Evolutionary conservation across 2,329 filamentous ascomycete species (phyloP).

Genomic region (Hypoxylon sp.): DNA sequence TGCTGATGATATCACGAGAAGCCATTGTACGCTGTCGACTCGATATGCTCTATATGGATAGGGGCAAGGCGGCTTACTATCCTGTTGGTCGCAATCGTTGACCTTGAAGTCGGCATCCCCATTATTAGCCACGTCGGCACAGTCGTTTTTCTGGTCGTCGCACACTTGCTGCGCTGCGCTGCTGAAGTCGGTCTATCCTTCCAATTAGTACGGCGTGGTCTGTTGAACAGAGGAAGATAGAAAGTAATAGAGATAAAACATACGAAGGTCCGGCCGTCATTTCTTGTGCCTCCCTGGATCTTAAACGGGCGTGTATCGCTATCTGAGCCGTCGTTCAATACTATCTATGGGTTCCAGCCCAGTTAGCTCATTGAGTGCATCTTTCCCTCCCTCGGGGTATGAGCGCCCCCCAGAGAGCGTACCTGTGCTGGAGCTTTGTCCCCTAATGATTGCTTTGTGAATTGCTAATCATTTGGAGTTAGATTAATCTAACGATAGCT

Average conservation of each 20-base stretch:
- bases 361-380: neutral
- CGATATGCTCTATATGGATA: neutral
- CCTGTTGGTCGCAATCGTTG: constrained; percentile 63
- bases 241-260: constrained; percentile 39
- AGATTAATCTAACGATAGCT: constrained; percentile 3
- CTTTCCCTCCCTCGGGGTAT: neutral
- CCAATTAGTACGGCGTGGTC: neutral
- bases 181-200: constrained; percentile 58
- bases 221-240: neutral
- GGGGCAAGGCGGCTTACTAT: constrained; percentile 55
- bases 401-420: constrained; percentile 33
- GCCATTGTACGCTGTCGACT: neutral
- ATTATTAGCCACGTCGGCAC: constrained; percentile 54
- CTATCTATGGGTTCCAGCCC: constrained; percentile 22
- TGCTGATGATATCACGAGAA: neutral
- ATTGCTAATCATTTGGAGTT: constrained; percentile 52
- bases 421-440: constrained; percentile 57
- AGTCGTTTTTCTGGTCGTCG: constrained; percentile 66
- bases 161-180: constrained; percentile 62
- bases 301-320: constrained; percentile 58
- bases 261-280: constrained; percentile 62
- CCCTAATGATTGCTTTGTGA: constrained; percentile 58
- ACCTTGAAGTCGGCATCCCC: constrained; percentile 55
- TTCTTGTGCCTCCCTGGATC: constrained; percentile 47
- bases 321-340: constrained; percentile 16